phyloP scores from a whole-genome alignment of 2,329 filamentous ascomycete species.

The Colletotrichum siamense region DNA sequence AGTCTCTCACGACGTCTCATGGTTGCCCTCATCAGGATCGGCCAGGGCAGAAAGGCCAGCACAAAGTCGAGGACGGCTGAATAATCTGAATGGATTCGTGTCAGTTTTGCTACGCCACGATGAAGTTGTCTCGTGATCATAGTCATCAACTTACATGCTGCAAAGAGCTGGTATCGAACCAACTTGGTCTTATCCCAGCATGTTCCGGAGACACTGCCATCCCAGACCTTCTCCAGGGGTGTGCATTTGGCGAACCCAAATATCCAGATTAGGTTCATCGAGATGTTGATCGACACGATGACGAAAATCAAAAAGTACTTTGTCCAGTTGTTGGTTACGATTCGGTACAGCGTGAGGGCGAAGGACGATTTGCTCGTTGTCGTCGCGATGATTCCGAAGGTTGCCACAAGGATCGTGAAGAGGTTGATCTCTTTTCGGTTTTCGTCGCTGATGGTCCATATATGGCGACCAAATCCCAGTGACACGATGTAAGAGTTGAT shows the following conservation, averaged over 20 bases:
- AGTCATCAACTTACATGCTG: slow-evolving; percentile 30
- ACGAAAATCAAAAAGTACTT: slow-evolving; percentile 33
- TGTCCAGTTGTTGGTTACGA: slow-evolving; percentile 26
- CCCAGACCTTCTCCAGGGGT: slow-evolving; percentile 31
- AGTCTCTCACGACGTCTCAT: slow-evolving; percentile 37
- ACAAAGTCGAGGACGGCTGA: slow-evolving; percentile 39
- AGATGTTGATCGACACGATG: slow-evolving; percentile 25
- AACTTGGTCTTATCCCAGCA: slow-evolving; percentile 34
- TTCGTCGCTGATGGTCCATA: slow-evolving; percentile 23
- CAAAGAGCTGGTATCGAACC: slow-evolving; percentile 33
- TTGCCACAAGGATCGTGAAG: slow-evolving; percentile 25
- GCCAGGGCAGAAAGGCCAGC: slow-evolving; percentile 37
- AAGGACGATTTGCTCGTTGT: slow-evolving; percentile 27
- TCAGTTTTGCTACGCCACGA: neutral
- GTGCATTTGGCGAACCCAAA: slow-evolving; percentile 38
- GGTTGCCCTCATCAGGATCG: slow-evolving; percentile 35
- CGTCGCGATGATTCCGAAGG: slow-evolving; percentile 26
- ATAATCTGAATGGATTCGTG: slow-evolving; percentile 28
- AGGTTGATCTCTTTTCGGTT: slow-evolving; percentile 24
- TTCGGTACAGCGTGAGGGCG: slow-evolving; percentile 26
- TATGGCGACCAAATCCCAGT: slow-evolving; percentile 28
- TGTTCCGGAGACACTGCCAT: slow-evolving; percentile 28
- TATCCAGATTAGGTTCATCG: slow-evolving; percentile 34
- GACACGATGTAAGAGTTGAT: slow-evolving; percentile 36
- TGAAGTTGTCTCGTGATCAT: rapidly evolving